Evolutionary conservation across 2,329 filamentous ascomycete genomes (phyloP).

Genomic region (Xylariaceae sp.): DNA sequence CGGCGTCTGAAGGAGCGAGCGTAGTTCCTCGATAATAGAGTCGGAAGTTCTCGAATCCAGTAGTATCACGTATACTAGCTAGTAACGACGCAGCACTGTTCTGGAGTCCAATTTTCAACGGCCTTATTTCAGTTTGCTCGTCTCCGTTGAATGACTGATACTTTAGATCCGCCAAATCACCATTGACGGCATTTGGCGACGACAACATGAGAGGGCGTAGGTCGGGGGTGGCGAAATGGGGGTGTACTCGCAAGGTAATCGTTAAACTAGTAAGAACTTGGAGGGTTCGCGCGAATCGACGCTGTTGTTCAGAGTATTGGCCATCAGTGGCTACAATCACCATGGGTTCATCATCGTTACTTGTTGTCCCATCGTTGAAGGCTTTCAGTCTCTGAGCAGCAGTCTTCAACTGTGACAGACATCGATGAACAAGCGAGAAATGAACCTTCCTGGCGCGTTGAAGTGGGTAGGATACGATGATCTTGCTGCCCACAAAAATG

Average conservation of each 20-base stretch:
- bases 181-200: constrained; percentile 49
- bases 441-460: constrained; percentile 55
- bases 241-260: constrained; percentile 56
- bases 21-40: constrained; percentile 64
- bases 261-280: constrained; percentile 63
- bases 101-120: constrained; percentile 59
- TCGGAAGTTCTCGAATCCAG: constrained; percentile 70
- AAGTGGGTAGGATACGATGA: constrained; percentile 46
- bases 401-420: constrained; percentile 61
- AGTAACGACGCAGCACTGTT: constrained; percentile 68
- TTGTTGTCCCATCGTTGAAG: constrained; percentile 38
- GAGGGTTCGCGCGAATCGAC: constrained; percentile 63
- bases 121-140: constrained; percentile 53
- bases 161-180: constrained; percentile 60
- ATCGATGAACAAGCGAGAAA: constrained; percentile 65
- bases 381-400: constrained; percentile 54
- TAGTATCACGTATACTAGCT: constrained; percentile 59
- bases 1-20: constrained; percentile 55
- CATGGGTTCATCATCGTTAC: constrained; percentile 49
- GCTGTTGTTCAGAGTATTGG: constrained; percentile 49
- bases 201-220: constrained; percentile 48
- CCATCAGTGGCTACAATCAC: constrained; percentile 43
- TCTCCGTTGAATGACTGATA: constrained; percentile 68
- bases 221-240: constrained; percentile 55
- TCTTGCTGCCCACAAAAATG: constrained; percentile 59